Evolutionary conservation across 2,329 filamentous ascomycete species (phyloP).

Genomic region (Cytospora leucostoma): DNA sequence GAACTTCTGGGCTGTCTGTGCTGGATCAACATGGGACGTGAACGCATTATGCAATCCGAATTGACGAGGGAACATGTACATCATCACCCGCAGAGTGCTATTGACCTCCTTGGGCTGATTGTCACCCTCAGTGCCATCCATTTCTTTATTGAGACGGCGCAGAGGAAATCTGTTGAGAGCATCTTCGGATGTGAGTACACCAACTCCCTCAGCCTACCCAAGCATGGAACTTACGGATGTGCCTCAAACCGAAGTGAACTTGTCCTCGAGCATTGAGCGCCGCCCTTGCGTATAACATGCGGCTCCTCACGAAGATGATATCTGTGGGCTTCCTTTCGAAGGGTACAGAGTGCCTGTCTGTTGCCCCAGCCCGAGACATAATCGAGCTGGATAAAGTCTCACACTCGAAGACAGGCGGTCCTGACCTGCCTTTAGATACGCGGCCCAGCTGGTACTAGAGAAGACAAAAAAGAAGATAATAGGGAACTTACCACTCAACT

Average conservation of each 20-base stretch:
- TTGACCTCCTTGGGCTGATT: constrained; percentile 40
- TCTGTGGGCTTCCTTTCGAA: constrained; percentile 48
- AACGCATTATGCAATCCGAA: constrained; percentile 94
- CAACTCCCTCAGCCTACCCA: neutral
- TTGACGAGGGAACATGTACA: constrained; percentile 91
- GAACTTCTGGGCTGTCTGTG: constrained; percentile 70
- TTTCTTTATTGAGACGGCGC: constrained; percentile 23
- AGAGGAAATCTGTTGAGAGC: constrained; percentile 72
- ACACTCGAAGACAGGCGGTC: constrained; percentile 23
- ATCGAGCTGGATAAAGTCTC: constrained; percentile 3
- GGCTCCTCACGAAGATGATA: constrained; percentile 76
- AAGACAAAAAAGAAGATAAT: no score
- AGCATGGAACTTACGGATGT: constrained; percentile 67
- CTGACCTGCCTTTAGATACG: constrained; percentile 5
- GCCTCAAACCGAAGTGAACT: constrained; percentile 73
- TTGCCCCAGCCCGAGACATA: neutral
- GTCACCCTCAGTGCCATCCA: constrained; percentile 6
- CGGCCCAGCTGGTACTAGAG: constrained; percentile 26
- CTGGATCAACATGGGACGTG: constrained; percentile 64
- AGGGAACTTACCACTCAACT: constrained; percentile 69
- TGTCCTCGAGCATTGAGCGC: constrained; percentile 67
- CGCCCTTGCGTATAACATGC: constrained; percentile 83
- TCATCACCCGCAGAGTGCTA: constrained; percentile 73
- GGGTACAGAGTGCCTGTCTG: constrained; percentile 14
- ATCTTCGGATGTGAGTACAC: constrained; percentile 53